These are phyloP conservation scores for Rutstroemia sp. DNA, from an alignment of 2,329 filamentous ascomycete species.

Conservation along the genomic window DNA sequence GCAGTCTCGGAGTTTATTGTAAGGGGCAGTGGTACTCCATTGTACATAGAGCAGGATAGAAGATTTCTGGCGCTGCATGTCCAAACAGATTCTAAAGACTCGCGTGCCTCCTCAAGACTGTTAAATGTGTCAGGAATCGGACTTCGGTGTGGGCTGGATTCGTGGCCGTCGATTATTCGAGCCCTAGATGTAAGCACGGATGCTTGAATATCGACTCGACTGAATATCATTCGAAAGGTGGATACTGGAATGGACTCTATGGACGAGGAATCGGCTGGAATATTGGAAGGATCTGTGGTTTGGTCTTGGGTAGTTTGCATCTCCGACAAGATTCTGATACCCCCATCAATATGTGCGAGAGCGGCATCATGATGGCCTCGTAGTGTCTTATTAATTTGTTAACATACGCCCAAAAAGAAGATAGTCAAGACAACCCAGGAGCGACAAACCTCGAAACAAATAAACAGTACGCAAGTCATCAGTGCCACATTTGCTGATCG, in stretches of 20 bases:
- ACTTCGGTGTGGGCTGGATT: not conserved
- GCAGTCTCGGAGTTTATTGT: not conserved
- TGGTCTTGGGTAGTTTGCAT: not conserved
- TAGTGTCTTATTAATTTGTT: constrained; percentile 7
- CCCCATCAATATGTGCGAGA: constrained; percentile 15
- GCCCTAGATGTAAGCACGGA: not conserved
- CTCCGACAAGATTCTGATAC: constrained; percentile 14
- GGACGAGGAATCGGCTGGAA: not conserved
- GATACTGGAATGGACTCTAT: constrained; percentile 9
- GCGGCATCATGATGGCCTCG: constrained; percentile 14
- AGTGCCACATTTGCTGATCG: constrained; percentile 13
- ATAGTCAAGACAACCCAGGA: too few species aligned
- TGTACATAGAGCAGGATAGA: constrained; percentile 6
- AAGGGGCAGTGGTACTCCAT: constrained; percentile 1
- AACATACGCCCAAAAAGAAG: not conserved
- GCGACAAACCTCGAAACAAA: constrained; percentile 18
- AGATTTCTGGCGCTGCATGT: not conserved
- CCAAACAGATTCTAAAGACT: constrained; percentile 7
- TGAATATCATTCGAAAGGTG: constrained; percentile 12
- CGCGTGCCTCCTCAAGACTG: not conserved
- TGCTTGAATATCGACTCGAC: constrained; percentile 13
- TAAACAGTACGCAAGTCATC: constrained; percentile 17
- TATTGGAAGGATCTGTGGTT: not conserved
- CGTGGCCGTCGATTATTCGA: not conserved
- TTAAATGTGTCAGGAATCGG: not conserved